These are phyloP conservation scores for Aechmea fasciata DNA, from an alignment of 176 grass and related monocot genomes.

Conservation along the genomic window DNA sequence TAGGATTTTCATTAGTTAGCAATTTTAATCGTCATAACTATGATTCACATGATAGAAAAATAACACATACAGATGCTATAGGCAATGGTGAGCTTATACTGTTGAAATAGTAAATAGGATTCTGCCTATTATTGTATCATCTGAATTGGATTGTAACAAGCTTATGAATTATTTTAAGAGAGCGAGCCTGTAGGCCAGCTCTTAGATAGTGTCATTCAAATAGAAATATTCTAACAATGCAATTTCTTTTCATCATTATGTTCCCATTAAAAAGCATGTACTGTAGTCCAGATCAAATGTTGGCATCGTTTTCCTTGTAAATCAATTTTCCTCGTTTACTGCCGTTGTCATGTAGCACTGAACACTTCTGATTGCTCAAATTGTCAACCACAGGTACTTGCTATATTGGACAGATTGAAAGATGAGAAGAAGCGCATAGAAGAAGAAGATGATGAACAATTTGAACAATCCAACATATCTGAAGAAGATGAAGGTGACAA, in stretches of 20 bases:
- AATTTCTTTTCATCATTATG: not conserved
- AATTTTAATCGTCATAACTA: no score
- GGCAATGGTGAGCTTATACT: no score
- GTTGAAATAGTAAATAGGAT: no score
- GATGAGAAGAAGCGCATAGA: constrained; percentile 58
- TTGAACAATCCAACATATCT: constrained; percentile 35
- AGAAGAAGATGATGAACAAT: constrained; percentile 34
- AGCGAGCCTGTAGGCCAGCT: no score
- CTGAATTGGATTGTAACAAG: no score
- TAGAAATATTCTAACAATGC: not conserved
- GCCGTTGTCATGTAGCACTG: not conserved
- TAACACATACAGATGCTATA: no score
- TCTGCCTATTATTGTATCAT: no score
- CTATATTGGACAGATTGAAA: constrained; percentile 77
- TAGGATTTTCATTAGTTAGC: no score
- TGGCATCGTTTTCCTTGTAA: not conserved
- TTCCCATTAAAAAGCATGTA: not conserved
- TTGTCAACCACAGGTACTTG: constrained; percentile 42
- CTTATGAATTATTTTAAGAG: no score
- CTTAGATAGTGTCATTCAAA: not conserved
- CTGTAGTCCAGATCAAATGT: not conserved
- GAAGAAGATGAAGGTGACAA: constrained; percentile 66
- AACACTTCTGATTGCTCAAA: not conserved
- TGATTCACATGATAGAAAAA: no score
- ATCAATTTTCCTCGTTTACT: not conserved